Evolutionary conservation across 83 land plant species (phyloP).

Genomic region (Diphasiastrum complanatum): DNA sequence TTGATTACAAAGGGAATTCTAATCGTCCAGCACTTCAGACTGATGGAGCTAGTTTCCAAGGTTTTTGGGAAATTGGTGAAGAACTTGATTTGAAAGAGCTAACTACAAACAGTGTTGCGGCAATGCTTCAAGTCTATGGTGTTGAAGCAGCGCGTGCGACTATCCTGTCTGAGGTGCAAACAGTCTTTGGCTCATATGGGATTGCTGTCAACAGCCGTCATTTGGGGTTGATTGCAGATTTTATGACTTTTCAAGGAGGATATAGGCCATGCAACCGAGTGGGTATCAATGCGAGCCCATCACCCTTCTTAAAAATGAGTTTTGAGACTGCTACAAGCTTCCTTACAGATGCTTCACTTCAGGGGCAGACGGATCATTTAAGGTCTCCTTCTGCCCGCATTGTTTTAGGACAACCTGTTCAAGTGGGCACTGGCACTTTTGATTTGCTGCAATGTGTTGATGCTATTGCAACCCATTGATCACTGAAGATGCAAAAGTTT

Average conservation of each 20-base stretch:
- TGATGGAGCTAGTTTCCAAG: conserved; percentile 64
- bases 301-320: conserved; percentile 79
- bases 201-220: conserved; percentile 62
- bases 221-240: conserved; percentile 70
- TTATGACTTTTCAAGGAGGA: conserved; percentile 79
- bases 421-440: conserved; percentile 86
- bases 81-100: conserved; percentile 62
- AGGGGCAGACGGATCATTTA: conserved; percentile 52
- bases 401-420: conserved; percentile 66
- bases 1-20: conserved; percentile 35
- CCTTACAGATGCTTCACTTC: conserved; percentile 58
- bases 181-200: conserved; percentile 65
- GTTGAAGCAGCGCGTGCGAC: conserved; percentile 88
- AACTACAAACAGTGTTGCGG: conserved; percentile 56
- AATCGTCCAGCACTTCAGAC: conserved; percentile 52
- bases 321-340: conserved; percentile 86
- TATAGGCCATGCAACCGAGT: conserved; percentile 68
- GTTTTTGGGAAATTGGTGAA: conserved; percentile 53
- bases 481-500: no score
- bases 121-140: conserved; percentile 72
- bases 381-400: conserved; percentile 81
- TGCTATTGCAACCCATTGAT: neutral
- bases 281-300: conserved; percentile 56
- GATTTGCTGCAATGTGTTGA: conserved; percentile 62
- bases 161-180: conserved; percentile 57